Evolutionary conservation across 257 asterid species (phyloP), one percentile per base, ranked within the genome.

Genomic region (Capsicum pubescens): DNA sequence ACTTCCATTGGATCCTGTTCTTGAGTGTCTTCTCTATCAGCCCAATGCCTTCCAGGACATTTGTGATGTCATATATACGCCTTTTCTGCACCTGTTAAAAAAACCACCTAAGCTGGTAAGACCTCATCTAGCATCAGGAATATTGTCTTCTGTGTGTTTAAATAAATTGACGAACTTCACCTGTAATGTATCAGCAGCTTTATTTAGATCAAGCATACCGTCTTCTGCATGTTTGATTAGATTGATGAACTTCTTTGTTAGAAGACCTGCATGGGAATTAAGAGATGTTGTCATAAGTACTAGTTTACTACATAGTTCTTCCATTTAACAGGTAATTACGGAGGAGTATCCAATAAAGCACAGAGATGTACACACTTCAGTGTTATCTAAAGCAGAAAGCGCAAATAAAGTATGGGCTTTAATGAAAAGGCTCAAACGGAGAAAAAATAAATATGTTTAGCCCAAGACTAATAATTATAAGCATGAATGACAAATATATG

Each of bases 1-100:
- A 97, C 99, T 95, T 97, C 99, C 99, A 97, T 87, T 97, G 98
- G 58, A 97, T 95, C 89, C 97, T 92, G 94, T 97, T 95, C 88
- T 95, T 97, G 88, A 94, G 93, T 88, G 91, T 97, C 94, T 94
- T 97, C 83, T 97, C 99, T 87, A 95, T 94, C 81, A 97, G 96
- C 66, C 99, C 99, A 88, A 94, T 91, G 92, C 98, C 99, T 91
- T 94, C 98, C 82, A 97, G 97, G 86, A 94, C 98, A 90, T 95
- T 94, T 84, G 99, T 97, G 90, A 97, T 95, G 87, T 95, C 99
- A 87, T 95, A 95, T 90, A 97, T 97, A 85, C 98, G 99, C 91
- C 97, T 92, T 91, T 93, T 94, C 88, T 95, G 99, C 55, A 97
- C 99, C 99, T 97, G 97, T 87, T 84, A 84, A 52, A 52, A 36